Base-by-base conservation (phyloP, 2,329 filamentous ascomycete species). In the Aureobasidium sp. region DNA sequence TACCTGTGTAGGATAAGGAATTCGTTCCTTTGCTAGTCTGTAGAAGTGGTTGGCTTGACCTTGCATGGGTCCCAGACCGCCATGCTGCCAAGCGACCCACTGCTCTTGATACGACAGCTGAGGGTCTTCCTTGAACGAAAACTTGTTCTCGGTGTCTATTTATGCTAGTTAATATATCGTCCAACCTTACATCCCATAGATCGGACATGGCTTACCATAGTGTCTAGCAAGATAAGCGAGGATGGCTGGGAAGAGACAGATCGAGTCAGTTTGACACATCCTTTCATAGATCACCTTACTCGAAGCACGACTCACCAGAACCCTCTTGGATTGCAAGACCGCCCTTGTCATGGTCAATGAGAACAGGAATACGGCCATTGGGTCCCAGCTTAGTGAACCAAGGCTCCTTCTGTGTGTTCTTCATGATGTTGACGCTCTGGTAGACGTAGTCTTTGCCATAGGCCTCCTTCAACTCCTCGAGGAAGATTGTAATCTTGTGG, bases 381-480 rank as follows among this genome's bases (percentile, higher is more conserved):
- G 85, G 85, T 63, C 81, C 81, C 34, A 85, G 70, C 41, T 81
- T 81, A 0, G 80, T 84, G 75, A 83, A 88, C 85, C 86, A 88
- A 1, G 80, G 77, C 76, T 87, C 79, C 72, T 88, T 88, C 67
- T 88, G 86, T 32, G 85, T 80, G 74, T 86, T 85, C 68, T 84
- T 78, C 63, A 69, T 68, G 66, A 86, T 87, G 73, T 86, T 79
- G 71, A 88, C 79, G 62, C 70, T 68, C 67, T 87, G 84, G 67
- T 73, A 81, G 5, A 81, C 81, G 73, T 87, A 88, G 15, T 82
- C 76, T 62, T 79, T 77, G 58, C 83, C 84, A 64, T 88, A 88
- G 13, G 82, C 81, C n/a, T 80, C 84, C 67, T 84, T 85, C 55
- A 88, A 76, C 74, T 88, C 86, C 70, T 88, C 86, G 42, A 88